Conservation (phyloP, 2,329 filamentous ascomycete species). For the Cladosporium phlei region DNA sequence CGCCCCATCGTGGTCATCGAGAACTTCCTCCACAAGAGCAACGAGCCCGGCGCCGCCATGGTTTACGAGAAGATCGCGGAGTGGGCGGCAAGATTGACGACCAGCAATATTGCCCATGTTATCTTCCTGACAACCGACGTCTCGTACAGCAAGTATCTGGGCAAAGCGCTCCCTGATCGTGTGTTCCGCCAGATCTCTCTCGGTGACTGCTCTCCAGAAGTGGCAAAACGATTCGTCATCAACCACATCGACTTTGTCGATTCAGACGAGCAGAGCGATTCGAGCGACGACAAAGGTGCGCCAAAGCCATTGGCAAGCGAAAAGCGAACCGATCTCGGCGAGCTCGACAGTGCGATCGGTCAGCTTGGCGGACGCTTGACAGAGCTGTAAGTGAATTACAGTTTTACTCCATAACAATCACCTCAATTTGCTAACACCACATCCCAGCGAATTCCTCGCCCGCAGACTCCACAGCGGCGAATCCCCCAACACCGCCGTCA, state of each 20-base stretch:
- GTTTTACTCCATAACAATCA: too few relatives aligned
- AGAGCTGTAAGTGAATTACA: slow-evolving; percentile 53
- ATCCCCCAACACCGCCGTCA: slow-evolving; percentile 71
- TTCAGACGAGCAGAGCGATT: slow-evolving; percentile 25
- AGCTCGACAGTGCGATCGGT: slow-evolving; percentile 76
- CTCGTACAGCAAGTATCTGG: slow-evolving; percentile 80
- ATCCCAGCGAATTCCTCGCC: slow-evolving; percentile 68
- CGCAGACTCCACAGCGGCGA: slow-evolving; percentile 84
- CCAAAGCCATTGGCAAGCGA: slow-evolving; percentile 44
- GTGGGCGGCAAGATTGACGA: slow-evolving; percentile 80
- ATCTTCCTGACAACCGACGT: slow-evolving; percentile 90
- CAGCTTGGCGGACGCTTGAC: slow-evolving; percentile 87
- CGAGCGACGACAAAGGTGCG: slow-evolving; percentile 35
- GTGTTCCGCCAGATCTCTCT: slow-evolving; percentile 83
- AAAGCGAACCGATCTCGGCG: slow-evolving; percentile 54
- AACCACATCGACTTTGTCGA: slow-evolving; percentile 60
- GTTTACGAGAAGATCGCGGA: slow-evolving; percentile 61
- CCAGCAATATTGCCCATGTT: slow-evolving; percentile 85
- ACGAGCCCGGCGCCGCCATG: slow-evolving; percentile 38
- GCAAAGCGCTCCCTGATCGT: slow-evolving; percentile 82
- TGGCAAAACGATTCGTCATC: slow-evolving; percentile 86
- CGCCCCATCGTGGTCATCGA: slow-evolving; percentile 83
- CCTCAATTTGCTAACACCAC: not conserved
- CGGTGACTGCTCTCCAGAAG: slow-evolving; percentile 75
- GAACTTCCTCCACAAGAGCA: slow-evolving; percentile 78